phyloP scores from a whole-genome alignment of 2,329 filamentous ascomycete genomes.

The Tolypocladium ovalisporum region DNA sequence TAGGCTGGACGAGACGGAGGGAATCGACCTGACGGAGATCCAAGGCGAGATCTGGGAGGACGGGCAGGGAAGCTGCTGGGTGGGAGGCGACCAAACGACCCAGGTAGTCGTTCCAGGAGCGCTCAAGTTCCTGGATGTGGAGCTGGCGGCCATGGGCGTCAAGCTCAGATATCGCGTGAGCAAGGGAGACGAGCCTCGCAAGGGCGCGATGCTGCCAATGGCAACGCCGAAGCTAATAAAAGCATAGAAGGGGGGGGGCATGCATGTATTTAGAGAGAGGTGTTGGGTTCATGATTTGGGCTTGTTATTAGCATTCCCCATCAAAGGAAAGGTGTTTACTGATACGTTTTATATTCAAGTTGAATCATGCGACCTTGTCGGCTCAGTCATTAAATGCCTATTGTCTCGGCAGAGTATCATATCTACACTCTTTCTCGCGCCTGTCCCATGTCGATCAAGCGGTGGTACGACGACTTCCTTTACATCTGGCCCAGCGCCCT shows the following conservation, averaged over 20 bases:
- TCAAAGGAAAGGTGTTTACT: not conserved
- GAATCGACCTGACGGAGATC: constrained; percentile 41
- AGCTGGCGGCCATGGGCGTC: constrained; percentile 92
- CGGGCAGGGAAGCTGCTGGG: constrained; percentile 70
- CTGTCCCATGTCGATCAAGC: not conserved
- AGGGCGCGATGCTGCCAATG: constrained; percentile 35
- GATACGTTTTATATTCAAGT: not conserved
- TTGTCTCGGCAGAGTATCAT: not conserved
- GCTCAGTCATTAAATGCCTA: not conserved
- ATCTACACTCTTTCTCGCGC: not conserved
- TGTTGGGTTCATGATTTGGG: not conserved
- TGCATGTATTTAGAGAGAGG: not conserved
- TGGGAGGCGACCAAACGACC: constrained; percentile 83
- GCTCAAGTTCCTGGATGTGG: constrained; percentile 85
- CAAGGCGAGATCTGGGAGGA: constrained; percentile 86
- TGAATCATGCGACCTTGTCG: not conserved
- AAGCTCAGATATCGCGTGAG: constrained; percentile 71
- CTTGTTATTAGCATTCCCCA: not conserved
- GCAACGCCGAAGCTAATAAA: constrained; percentile 7
- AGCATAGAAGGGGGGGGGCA: not conserved
- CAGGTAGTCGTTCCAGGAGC: constrained; percentile 89
- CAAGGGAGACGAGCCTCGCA: constrained; percentile 53
- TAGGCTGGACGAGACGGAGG: constrained; percentile 45
- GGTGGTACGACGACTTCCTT: not conserved
- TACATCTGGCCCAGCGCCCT: not conserved